A percentile compares a stretch with the other conserved stretches of the same genome.
These are phyloP conservation scores for Alloteropsis semialata DNA, from an alignment of 176 grass and related monocot genomes.

Conservation along the genomic window DNA sequence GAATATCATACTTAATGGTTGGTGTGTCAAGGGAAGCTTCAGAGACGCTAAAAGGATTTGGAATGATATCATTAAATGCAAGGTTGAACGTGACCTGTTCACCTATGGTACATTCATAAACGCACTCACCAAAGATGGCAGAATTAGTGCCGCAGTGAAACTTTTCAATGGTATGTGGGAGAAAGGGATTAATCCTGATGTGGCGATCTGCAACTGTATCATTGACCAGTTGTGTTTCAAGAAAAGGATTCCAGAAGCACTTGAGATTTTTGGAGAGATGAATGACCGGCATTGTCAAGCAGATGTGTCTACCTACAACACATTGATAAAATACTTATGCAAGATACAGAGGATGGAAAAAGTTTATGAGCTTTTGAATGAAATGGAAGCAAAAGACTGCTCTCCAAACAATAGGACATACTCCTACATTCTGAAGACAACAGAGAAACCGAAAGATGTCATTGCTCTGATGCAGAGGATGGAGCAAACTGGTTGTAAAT, in stretches of 20 bases:
- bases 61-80: constrained; percentile 60
- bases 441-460: constrained; percentile 51
- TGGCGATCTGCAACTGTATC: constrained; percentile 68
- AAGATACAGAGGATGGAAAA: constrained; percentile 63
- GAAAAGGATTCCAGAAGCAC: constrained; percentile 71
- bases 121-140: constrained; percentile 54
- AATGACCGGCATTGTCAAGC: constrained; percentile 51
- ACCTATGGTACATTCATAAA: constrained; percentile 75
- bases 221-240: constrained; percentile 77
- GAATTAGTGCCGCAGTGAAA: constrained; percentile 44
- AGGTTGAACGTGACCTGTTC: constrained; percentile 57
- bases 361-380: constrained; percentile 60
- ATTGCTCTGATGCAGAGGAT: constrained; percentile 55
- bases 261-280: constrained; percentile 72
- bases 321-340: constrained; percentile 71
- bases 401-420: constrained; percentile 57
- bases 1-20: constrained; percentile 83
- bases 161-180: constrained; percentile 60
- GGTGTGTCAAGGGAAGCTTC: constrained; percentile 71
- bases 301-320: constrained; percentile 64
- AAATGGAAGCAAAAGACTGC: constrained; percentile 62
- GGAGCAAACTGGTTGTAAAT: constrained; percentile 47
- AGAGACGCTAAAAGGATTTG: constrained; percentile 61
- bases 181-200: constrained; percentile 66
- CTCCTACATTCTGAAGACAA: constrained; percentile 58